phyloP scores from a whole-genome alignment of 1,139 yeast species.

The Yarrowia galli region DNA sequence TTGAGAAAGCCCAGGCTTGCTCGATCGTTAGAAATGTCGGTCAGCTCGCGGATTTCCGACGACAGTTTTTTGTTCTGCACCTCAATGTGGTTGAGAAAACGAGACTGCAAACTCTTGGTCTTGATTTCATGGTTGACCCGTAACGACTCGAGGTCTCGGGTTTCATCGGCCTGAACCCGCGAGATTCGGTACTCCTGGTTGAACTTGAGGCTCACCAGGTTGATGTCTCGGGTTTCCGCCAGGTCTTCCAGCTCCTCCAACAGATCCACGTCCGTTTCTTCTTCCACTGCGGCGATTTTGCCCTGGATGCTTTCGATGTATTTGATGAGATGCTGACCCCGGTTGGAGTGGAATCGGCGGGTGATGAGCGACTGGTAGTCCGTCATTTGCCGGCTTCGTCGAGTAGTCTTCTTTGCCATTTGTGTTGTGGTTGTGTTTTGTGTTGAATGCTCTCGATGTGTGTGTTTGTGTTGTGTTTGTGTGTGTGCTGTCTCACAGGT shows the following conservation, averaged over 20 bases:
- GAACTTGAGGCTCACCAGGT: conserved; percentile 23
- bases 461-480: background rate
- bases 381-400: conserved; percentile 30
- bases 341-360: conserved; percentile 30
- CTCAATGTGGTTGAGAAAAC: conserved; percentile 16
- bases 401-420: conserved; percentile 26
- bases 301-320: conserved; percentile 35
- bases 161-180: conserved; percentile 12
- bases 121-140: conserved; percentile 7
- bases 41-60: conserved; percentile 13
- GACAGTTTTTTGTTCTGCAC: conserved; percentile 18
- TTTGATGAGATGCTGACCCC: conserved; percentile 34
- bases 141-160: conserved; percentile 13
- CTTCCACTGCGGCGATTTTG: conserved; percentile 33
- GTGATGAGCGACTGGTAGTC: conserved; percentile 28
- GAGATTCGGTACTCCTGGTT: conserved; percentile 23
- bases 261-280: conserved; percentile 32
- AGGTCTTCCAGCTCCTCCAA: conserved; percentile 33
- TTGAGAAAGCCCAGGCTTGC: conserved; percentile 14
- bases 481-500: background rate
- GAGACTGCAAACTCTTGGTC: conserved; percentile 21
- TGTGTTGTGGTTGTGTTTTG: background rate
- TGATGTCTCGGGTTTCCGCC: conserved; percentile 25
- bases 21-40: conserved; percentile 28
- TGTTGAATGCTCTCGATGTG: background rate